Evolutionary conservation across 768 basidiomycete genomes (phyloP).

Genomic region (Tephrocybe sp.): DNA sequence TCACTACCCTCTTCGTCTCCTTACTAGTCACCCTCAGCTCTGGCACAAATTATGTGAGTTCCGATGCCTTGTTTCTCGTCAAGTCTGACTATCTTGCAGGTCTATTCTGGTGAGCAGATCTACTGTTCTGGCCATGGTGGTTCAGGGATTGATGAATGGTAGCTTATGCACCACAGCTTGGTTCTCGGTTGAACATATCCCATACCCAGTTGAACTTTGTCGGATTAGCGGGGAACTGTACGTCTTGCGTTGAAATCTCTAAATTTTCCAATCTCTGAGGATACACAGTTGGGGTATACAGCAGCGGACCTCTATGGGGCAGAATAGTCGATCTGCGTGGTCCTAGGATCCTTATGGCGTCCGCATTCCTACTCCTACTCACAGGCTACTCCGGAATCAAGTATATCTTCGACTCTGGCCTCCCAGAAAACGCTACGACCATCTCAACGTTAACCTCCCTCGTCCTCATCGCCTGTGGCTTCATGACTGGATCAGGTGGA

Average conservation of each 20-base stretch:
- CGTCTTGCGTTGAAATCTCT: constrained; percentile 15
- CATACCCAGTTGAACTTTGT: constrained; percentile 84
- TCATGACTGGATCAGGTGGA: constrained; percentile 75
- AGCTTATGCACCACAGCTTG: constrained; percentile 89
- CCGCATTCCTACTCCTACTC: constrained; percentile 58
- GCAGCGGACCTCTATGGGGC: constrained; percentile 76
- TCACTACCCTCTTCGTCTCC: constrained; percentile 52
- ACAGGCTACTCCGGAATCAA: constrained; percentile 76
- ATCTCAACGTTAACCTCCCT: constrained; percentile 41
- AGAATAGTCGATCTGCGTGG: constrained; percentile 73
- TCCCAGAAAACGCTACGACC: constrained; percentile 29
- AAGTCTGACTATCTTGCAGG: constrained; percentile 23
- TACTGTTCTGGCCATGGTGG: background rate
- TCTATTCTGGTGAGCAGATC: constrained; percentile 37
- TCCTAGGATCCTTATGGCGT: constrained; percentile 61
- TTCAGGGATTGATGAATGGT: background rate
- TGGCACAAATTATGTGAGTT: constrained; percentile 74
- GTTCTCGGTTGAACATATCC: constrained; percentile 65
- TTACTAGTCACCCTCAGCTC: constrained; percentile 58
- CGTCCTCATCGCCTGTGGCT: constrained; percentile 59
- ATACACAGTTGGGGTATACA: constrained; percentile 68
- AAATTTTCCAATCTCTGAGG: background rate
- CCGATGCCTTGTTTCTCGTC: background rate
- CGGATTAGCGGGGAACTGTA: constrained; percentile 76
- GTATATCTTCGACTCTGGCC: constrained; percentile 57